Percentiles rank a stretch among this genome's conserved stretches.
Evolutionary conservation across 768 basidiomycete genomes (phyloP).

Genomic region (Omphalotus guepiniiformis): DNA sequence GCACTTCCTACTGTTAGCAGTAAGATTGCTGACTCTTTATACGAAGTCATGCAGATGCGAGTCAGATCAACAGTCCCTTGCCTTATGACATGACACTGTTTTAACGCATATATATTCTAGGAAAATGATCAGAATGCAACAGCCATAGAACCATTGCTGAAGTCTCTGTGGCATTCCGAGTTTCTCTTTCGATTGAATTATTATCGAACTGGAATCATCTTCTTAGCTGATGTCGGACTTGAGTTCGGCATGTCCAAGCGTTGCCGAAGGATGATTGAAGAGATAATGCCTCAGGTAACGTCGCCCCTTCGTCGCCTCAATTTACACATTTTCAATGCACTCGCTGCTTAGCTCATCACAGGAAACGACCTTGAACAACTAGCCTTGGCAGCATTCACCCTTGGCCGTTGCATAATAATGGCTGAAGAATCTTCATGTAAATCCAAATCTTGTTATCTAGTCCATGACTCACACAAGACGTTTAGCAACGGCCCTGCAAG

Average conservation of each 20-base stretch:
- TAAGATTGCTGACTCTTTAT: constrained; percentile 39
- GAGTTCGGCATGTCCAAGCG: constrained; percentile 74
- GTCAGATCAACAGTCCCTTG: constrained; percentile 26
- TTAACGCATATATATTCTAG: constrained; percentile 30
- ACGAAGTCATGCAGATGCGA: constrained; percentile 42
- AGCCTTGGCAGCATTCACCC: constrained; percentile 67
- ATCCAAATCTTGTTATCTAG: constrained; percentile 12
- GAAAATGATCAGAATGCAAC: constrained; percentile 58
- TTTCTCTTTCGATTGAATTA: constrained; percentile 64
- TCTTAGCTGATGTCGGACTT: constrained; percentile 75
- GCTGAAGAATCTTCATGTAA: constrained; percentile 45
- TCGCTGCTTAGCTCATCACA: constrained; percentile 48
- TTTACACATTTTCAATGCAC: neutral
- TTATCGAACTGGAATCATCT: constrained; percentile 64
- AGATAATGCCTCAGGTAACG: constrained; percentile 76
- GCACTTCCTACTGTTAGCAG: constrained; percentile 26
- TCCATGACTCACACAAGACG: neutral
- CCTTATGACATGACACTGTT: neutral
- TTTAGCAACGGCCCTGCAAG: constrained; percentile 39
- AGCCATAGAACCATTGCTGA: constrained; percentile 62
- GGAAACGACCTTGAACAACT: constrained; percentile 75
- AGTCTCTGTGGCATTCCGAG: constrained; percentile 75
- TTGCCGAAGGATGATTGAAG: constrained; percentile 62
- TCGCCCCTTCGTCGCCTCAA: neutral
- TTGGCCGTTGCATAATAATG: constrained; percentile 72